Conservation (phyloP, 169 alveolate species). For the Eimeria maxima region DNA sequence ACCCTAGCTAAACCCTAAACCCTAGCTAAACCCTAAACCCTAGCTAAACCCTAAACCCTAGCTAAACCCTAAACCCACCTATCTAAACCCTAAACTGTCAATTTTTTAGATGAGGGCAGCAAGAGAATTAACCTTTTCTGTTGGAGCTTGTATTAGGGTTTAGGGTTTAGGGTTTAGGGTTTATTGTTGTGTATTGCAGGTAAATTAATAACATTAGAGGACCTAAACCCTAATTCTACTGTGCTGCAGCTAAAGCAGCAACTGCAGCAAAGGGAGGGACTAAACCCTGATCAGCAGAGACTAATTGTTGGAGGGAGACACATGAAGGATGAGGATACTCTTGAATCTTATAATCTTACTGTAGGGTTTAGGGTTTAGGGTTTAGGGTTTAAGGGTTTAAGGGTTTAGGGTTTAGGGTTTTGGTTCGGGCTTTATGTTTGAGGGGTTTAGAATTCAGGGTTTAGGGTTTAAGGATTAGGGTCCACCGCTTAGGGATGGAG, state of each 20-base stretch:
- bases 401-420: slow-evolving; percentile 32
- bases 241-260: slow-evolving; percentile 3
- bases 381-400: slow-evolving; percentile 25
- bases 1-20: slow-evolving; percentile 39
- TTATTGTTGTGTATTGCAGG: slow-evolving; percentile 25
- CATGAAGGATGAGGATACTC: not conserved
- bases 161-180: slow-evolving; percentile 32
- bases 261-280: slow-evolving; percentile 37
- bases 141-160: not conserved
- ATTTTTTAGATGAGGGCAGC: too few relatives aligned
- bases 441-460: too few relatives aligned
- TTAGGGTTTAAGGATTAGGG: too few relatives aligned
- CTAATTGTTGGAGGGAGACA: slow-evolving; percentile 6
- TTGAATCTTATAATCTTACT: not conserved
- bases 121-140: not conserved
- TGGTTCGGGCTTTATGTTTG: not conserved
- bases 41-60: not conserved
- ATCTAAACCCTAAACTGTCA: not conserved
- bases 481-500: too few relatives aligned
- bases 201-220: slow-evolving; percentile 18
- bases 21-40: slow-evolving; percentile 28
- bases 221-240: not conserved
- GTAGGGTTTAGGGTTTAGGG: slow-evolving; percentile 23
- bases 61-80: too few relatives aligned
- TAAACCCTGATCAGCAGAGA: slow-evolving; percentile 12